Conservation (phyloP, 2,329 filamentous ascomycete species). For the Helotiales sp. region DNA sequence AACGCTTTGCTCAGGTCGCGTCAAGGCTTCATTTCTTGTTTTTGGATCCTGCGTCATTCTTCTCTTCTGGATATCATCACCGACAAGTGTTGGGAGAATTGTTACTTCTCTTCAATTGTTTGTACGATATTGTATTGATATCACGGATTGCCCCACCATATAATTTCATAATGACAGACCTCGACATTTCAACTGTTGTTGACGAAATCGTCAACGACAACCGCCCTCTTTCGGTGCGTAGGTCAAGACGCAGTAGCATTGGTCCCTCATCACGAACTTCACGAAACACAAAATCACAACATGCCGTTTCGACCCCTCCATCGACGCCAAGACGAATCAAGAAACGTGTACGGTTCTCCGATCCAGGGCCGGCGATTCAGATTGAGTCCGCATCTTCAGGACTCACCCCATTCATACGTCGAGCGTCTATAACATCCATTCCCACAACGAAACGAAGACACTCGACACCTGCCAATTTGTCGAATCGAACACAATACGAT, state of each 20-base stretch:
- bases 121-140: background rate
- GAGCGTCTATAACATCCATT: slow-evolving; percentile 45
- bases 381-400: slow-evolving; percentile 44
- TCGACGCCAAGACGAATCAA: slow-evolving; percentile 36
- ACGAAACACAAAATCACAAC: slow-evolving; percentile 15
- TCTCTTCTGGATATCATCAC: slow-evolving; percentile 1
- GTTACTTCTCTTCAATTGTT: background rate
- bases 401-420: slow-evolving; percentile 58
- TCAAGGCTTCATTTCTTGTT: background rate
- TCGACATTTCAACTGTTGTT: slow-evolving; percentile 6
- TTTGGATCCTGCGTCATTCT: background rate
- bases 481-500: slow-evolving; percentile 25
- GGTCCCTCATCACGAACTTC: slow-evolving; percentile 23
- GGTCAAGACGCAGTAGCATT: slow-evolving; percentile 47
- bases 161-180: slow-evolving; percentile 24
- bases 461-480: slow-evolving; percentile 41
- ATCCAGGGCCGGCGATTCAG: slow-evolving; percentile 47
- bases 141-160: slow-evolving; percentile 11
- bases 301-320: slow-evolving; percentile 32
- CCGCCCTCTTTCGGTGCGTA: slow-evolving; percentile 56
- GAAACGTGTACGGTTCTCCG: slow-evolving; percentile 59
- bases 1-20: background rate
- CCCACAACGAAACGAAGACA: slow-evolving; percentile 44
- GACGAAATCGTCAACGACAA: slow-evolving; percentile 41
- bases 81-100: slow-evolving; percentile 13